Percentiles rank a stretch among this genome's conserved stretches.
phyloP scores from a whole-genome alignment of 768 basidiomycete genomes.

The Paxillus rubicundulus region DNA sequence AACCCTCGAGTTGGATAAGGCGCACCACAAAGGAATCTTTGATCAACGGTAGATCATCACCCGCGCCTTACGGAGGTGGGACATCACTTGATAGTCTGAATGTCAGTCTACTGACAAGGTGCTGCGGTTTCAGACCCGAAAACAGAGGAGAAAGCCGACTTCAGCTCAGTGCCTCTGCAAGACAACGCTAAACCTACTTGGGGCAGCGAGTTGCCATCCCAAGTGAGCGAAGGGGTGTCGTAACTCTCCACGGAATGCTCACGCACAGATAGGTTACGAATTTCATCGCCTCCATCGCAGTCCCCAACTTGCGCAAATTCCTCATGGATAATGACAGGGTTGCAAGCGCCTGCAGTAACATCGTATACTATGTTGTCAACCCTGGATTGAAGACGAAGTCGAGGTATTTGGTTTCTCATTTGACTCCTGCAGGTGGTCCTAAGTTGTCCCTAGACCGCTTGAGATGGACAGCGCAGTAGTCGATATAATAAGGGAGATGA shows the following conservation, averaged over 20 bases:
- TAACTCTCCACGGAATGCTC: slow-evolving; percentile 1
- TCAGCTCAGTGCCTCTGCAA: slow-evolving; percentile 41
- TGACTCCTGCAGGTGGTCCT: not conserved
- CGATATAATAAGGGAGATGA: slow-evolving; percentile 73
- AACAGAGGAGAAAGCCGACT: slow-evolving; percentile 60
- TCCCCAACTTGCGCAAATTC: slow-evolving; percentile 78
- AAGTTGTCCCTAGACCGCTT: slow-evolving; percentile 54
- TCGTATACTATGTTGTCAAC: slow-evolving; percentile 79
- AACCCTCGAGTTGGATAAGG: slow-evolving; percentile 79
- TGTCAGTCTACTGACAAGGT: slow-evolving; percentile 1
- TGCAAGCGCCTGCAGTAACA: slow-evolving; percentile 71
- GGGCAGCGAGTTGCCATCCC: slow-evolving; percentile 28
- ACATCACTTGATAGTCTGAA: not conserved
- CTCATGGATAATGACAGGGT: slow-evolving; percentile 84
- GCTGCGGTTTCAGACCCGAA: slow-evolving; percentile 37
- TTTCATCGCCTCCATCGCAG: slow-evolving; percentile 64
- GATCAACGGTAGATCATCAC: slow-evolving; percentile 72
- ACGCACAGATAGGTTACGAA: slow-evolving; percentile 54
- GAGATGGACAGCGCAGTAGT: slow-evolving; percentile 71
- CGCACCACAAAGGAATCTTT: slow-evolving; percentile 63
- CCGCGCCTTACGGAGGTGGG: slow-evolving; percentile 53
- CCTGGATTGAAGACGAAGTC: slow-evolving; percentile 78
- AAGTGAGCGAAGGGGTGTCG: slow-evolving; percentile 25
- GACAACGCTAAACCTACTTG: slow-evolving; percentile 29
- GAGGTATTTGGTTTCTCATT: slow-evolving; percentile 44